These are phyloP conservation scores for Fusarium floridanum DNA, from an alignment of 2,329 filamentous ascomycete genomes.

Conservation along the genomic window DNA sequence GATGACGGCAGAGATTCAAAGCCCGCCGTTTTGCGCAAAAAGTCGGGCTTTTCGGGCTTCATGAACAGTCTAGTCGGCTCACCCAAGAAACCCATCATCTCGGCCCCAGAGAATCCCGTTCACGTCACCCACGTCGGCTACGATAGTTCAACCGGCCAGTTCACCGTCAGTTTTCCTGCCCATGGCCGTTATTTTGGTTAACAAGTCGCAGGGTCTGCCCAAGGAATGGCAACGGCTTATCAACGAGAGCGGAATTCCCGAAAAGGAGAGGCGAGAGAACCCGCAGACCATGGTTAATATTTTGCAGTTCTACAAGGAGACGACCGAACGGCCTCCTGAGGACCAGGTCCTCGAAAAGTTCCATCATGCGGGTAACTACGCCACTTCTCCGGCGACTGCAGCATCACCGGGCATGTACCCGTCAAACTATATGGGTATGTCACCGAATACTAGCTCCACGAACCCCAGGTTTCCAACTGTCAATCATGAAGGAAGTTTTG, in stretches of 20 bases:
- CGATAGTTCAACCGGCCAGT: conserved; percentile 95
- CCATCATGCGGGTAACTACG: conserved; percentile 78
- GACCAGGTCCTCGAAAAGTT: conserved; percentile 97
- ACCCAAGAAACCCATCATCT: conserved; percentile 92
- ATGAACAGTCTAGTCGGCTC: conserved; percentile 87
- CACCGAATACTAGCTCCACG: conserved; percentile 80
- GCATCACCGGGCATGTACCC: conserved; percentile 68
- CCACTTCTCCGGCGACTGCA: conserved; percentile 58
- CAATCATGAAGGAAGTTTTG: conserved; percentile 93
- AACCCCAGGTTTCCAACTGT: conserved; percentile 88
- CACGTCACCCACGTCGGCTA: conserved; percentile 98
- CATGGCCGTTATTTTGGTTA: conserved; percentile 27
- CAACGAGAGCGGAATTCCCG: conserved; percentile 94
- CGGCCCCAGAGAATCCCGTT: conserved; percentile 96
- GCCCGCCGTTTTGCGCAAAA: conserved; percentile 77
- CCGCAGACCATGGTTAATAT: conserved; percentile 97
- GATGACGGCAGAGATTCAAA: conserved; percentile 79
- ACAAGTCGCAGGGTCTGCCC: conserved; percentile 78
- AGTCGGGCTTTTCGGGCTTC: conserved; percentile 89
- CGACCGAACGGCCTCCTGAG: conserved; percentile 81
- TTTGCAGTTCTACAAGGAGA: conserved; percentile 97
- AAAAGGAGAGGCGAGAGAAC: conserved; percentile 95
- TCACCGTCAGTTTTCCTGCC: conserved; percentile 76
- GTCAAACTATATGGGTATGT: conserved; percentile 68
- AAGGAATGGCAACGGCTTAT: conserved; percentile 98